Evolutionary conservation across 2,329 filamentous ascomycete species (phyloP), one percentile per base, ranked within the genome.

Genomic region (Ophiostoma australiae): DNA sequence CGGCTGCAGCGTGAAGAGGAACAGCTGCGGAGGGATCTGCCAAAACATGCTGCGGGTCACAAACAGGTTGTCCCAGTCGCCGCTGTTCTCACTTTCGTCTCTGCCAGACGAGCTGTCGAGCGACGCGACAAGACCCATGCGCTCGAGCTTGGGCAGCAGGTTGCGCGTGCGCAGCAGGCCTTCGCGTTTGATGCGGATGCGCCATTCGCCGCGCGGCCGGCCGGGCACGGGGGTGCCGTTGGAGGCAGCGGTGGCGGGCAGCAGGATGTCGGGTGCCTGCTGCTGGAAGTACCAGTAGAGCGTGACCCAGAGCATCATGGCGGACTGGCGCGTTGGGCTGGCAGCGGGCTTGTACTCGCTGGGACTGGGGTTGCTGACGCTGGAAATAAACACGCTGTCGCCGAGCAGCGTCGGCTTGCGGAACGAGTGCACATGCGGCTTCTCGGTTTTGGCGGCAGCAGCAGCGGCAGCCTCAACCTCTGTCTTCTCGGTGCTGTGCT

Each of bases 241-340:
- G 1, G 89, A 91, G 15, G 68, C 67, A 0, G 86, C 83, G 5
- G 87, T 82, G 7, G 87, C 91, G 13, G 74, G 44, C 23, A 84
- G 84, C 44, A 95, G 77, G 68, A 87, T 84, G 31, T 85, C 83
- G 0, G 94, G 94, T 75, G 90, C 86, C 0, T 89, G 86, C 79
- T 97, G 92, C 81, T 97, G 94, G 76, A 97, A 98, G 82, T 98
- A 98, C 94, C 94, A 98, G 83, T 93, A 97, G 61, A 98, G 83
- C 1, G 93, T 94, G 44, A 93, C 89, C 92, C 93, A 98, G 7
- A 98, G 85, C 91, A 97, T 97, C 92, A 97, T 93, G 75, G 94
- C 94, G 72, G 97, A 92, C 81, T 97, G 92, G 65, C 94, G 85
- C 0, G 93, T 95, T 0, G 92, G 92, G 73, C 93, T 97, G 17